phyloP scores from a whole-genome alignment of 495 filamentous ascomycete species.

The Entonaema liquescens region DNA sequence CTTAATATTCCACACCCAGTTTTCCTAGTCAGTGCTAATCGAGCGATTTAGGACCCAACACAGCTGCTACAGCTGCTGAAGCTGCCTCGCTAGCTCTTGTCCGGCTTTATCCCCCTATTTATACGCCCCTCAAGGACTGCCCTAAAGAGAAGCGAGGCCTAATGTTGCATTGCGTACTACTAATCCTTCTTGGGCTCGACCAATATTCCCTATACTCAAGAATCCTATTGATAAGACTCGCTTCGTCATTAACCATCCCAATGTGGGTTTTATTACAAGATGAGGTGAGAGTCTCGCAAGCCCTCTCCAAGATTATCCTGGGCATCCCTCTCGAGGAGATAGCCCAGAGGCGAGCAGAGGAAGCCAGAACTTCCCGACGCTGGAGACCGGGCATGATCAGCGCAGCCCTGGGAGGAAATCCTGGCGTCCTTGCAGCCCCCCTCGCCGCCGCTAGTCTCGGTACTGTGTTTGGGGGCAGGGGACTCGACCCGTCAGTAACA shows the following conservation, averaged over 20 bases:
- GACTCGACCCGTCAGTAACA: slow-evolving; percentile 72
- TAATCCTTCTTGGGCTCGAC: slow-evolving; percentile 81
- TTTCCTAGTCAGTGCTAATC: slow-evolving; percentile 22
- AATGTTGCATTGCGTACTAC: slow-evolving; percentile 68
- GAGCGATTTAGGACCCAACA: slow-evolving; percentile 39
- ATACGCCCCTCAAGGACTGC: slow-evolving; percentile 52
- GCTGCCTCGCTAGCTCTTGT: slow-evolving; percentile 51
- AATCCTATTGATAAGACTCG: slow-evolving; percentile 73
- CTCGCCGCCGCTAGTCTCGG: slow-evolving; percentile 85
- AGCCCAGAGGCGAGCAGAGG: slow-evolving; percentile 71
- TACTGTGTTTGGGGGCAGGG: slow-evolving; percentile 79
- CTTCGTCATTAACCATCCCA: slow-evolving; percentile 73
- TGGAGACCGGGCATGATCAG: slow-evolving; percentile 84
- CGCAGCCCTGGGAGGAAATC: slow-evolving; percentile 74
- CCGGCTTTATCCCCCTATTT: slow-evolving; percentile 55
- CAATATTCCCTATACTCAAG: slow-evolving; percentile 81
- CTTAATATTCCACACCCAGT: neutral
- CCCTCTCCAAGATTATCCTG: slow-evolving; percentile 75
- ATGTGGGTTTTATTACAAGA: slow-evolving; percentile 71
- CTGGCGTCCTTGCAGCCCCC: slow-evolving; percentile 81
- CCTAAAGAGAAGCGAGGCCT: slow-evolving; percentile 57
- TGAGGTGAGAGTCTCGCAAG: slow-evolving; percentile 77
- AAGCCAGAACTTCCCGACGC: slow-evolving; percentile 68
- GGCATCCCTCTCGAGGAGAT: slow-evolving; percentile 75
- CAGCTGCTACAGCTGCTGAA: slow-evolving; percentile 41